Base-by-base conservation (phyloP, 176 grass and related monocot species). In the Aechmea fasciata region DNA sequence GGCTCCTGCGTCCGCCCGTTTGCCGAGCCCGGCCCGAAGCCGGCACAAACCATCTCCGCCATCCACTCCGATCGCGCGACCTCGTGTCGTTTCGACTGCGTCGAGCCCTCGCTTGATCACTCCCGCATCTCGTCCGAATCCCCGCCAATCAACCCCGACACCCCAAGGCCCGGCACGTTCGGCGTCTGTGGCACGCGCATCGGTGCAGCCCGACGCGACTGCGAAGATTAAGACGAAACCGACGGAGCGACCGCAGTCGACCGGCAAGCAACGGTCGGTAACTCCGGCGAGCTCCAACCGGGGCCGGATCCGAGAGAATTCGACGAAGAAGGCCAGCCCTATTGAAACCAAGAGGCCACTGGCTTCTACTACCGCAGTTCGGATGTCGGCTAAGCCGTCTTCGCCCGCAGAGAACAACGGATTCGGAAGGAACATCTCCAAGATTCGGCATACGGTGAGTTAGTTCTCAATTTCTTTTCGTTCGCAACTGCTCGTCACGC, bases 381-480 rank as follows among this genome's bases (percentile, higher is more conserved):
- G 63, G 50, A 20, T 63, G 57, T n/a, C 50, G 1, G 22, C 13
- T 28, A 66, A 67, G 73, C 64, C 65, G 9, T 14, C 65, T 68
- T 77, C 52, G 24, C 51, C 65, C 5, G 26, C 33, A 15, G 74
- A 69, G 10, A 68, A 52, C 52, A 25, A 15, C 11, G 74, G 29
- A 68, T 59, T 59, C 10, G 74, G 73, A 18, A 67, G 65, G 25
- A 68, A 50, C n/a, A 26, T 67, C 61, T 66, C 73, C 59, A 74
- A 65, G 57, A 64, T 68, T 52, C 57, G 25, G 74, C 64, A 77
- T 48, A 77, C 48, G 74, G 74, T 77, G 15, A 68, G 29, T 49
- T 18, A 10, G 1, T 9, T 12, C 11, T 2, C 11, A 54, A 9
- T 10, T 57, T 5, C 18, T 9, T 11, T 20, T 1, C 51, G 15